Base-by-base conservation (phyloP, 177 flowering plant genomes). In the Tripterygium wilfordii region DNA sequence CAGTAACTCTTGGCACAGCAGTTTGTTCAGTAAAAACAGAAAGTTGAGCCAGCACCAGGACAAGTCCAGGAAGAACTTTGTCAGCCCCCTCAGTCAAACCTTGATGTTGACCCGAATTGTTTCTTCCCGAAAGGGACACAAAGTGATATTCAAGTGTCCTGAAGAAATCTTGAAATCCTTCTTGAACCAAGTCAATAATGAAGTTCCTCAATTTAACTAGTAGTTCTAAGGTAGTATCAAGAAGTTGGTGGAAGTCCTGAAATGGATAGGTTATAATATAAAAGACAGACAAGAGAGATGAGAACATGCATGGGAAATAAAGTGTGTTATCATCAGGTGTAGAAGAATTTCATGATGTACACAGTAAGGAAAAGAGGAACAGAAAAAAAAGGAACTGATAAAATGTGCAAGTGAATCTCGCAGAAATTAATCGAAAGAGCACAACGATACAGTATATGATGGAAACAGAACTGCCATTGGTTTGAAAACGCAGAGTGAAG, bases 131-230 rank as follows among this genome's bases (percentile, higher is more conserved):
- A 40, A 90, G 83, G 55, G 68, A 54, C 47, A 66, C 69, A 59
- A 90, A 90, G 29, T 58, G 68, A 45, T 68, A 63, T 61, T 85
- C 61, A 37, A 94, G 96, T 26, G 68, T 52, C 61, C 71, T 68
- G 63, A 94, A 90, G 72, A 94, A 94, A 49, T 76, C 63, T 56
- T 94, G 99, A 72, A 90, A 90, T 43, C 97, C 99, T 72, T 85
- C 96, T 71, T 87, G 96, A 51, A 90, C 90, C 92, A 84, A 90
- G 65, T 82, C 90, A 54, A 77, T 60, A 36, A 82, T 56, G 8
- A 61, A 64, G 53, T 71, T 81, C 64, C 72, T 81, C 49, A 87
- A 64, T 62, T 76, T 75, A 48, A 72, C 63, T 22, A 90, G 54
- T 38, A 85, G 65, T 28, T 49, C 85, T 29, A 71, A 51, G 53